These are phyloP conservation scores for Puccinia horiana DNA, from an alignment of 1,284 basidiomycete genomes.

Conservation along the genomic window DNA sequence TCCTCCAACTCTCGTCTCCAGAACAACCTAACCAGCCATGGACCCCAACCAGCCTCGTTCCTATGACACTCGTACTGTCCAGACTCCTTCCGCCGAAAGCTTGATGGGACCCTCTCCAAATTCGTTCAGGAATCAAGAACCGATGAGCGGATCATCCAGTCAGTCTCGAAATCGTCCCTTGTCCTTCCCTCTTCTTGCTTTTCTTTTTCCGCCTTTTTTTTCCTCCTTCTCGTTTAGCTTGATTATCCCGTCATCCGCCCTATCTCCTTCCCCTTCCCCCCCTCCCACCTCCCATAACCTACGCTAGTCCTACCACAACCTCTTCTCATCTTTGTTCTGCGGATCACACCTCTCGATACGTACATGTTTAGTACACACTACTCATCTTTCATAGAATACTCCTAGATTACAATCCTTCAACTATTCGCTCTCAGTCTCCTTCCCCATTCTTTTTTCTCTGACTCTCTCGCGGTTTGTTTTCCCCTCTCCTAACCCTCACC, in stretches of 20 bases:
- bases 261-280: slow-evolving; percentile 1
- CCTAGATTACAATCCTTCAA: not conserved
- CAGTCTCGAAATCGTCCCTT: not conserved
- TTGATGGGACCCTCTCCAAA: slow-evolving; percentile 30
- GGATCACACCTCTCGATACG: not conserved
- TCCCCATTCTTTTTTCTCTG: not conserved
- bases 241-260: slow-evolving; percentile 18
- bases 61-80: slow-evolving; percentile 31
- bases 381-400: not conserved
- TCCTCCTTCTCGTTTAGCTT: not conserved
- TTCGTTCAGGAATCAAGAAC: slow-evolving; percentile 35
- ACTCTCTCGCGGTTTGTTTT: not conserved
- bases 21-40: not conserved
- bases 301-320: not conserved
- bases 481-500: not conserved
- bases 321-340: not conserved
- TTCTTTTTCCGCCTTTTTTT: not conserved
- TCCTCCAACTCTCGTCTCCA: not conserved
- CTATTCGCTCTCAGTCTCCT: not conserved
- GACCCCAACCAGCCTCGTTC: slow-evolving; percentile 20
- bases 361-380: not conserved
- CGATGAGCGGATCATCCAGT: slow-evolving; percentile 47
- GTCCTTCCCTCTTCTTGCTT: not conserved
- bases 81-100: slow-evolving; percentile 48
- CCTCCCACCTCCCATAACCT: not conserved